Evolutionary conservation across 2,329 filamentous ascomycete genomes (phyloP).

Genomic region (Penicillium sumatraense): DNA sequence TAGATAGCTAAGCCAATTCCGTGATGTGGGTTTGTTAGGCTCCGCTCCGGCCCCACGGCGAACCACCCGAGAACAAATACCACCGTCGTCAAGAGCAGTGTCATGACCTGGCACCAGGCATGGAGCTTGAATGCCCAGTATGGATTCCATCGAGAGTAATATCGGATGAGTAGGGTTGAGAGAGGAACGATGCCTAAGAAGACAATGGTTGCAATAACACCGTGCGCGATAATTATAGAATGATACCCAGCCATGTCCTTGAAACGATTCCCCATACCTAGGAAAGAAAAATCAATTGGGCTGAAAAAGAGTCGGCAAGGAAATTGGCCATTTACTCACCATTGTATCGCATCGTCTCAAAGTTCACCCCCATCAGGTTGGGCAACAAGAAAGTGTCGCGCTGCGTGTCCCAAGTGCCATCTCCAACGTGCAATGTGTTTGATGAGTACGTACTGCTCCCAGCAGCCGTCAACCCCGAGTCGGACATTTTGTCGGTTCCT

Average conservation of each 20-base stretch:
- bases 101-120: constrained; percentile 67
- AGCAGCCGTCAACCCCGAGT: constrained; percentile 56
- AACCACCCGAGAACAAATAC: constrained; percentile 66
- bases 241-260: constrained; percentile 63
- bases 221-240: constrained; percentile 63
- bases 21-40: constrained; percentile 69
- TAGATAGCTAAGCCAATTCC: constrained; percentile 69
- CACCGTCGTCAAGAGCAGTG: constrained; percentile 64
- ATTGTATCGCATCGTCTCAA: constrained; percentile 70
- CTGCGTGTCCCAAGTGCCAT: constrained; percentile 68
- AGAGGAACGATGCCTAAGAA: constrained; percentile 65
- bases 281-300: constrained; percentile 26
- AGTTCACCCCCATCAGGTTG: constrained; percentile 67
- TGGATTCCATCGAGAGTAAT: constrained; percentile 60
- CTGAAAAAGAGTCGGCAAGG: background rate
- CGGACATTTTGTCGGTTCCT: constrained; percentile 32
- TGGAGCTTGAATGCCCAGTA: constrained; percentile 63
- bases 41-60: constrained; percentile 64
- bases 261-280: constrained; percentile 71
- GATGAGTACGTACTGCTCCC: constrained; percentile 67
- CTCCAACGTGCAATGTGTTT: constrained; percentile 65
- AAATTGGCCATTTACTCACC: constrained; percentile 48
- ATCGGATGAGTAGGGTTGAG: constrained; percentile 64
- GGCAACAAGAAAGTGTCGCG: constrained; percentile 68
- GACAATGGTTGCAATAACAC: constrained; percentile 63